phyloP scores from a whole-genome alignment of 306 rosid species.

The Lathyrus oleraceus region DNA sequence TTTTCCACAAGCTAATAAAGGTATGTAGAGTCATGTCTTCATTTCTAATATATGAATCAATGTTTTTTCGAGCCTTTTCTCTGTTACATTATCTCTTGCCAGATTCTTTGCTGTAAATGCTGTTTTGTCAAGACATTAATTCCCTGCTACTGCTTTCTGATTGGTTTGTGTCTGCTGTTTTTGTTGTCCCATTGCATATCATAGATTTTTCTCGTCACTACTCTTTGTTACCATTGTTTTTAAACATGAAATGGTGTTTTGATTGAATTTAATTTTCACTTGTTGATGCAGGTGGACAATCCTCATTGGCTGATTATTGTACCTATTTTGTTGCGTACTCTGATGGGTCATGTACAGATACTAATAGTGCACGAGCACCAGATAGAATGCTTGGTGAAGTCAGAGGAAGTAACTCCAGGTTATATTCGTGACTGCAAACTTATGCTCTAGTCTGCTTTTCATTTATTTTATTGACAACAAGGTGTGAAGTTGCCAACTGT shows the following conservation, averaged over 20 bases:
- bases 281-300: constrained; percentile 86
- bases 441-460: background rate
- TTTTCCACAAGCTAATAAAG: constrained; percentile 90
- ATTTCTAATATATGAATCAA: constrained; percentile 14
- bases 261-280: constrained; percentile 19
- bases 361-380: constrained; percentile 88
- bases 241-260: constrained; percentile 11
- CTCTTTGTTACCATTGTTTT: background rate
- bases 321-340: constrained; percentile 97
- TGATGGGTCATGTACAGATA: constrained; percentile 95
- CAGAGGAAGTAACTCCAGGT: constrained; percentile 94
- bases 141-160: constrained; percentile 28
- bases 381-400: constrained; percentile 99
- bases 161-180: constrained; percentile 22
- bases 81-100: background rate
- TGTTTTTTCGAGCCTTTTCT: constrained; percentile 18
- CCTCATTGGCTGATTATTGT: constrained; percentile 97
- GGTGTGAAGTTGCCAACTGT: constrained; percentile 33
- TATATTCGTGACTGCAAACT: constrained; percentile 35
- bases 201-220: background rate
- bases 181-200: constrained; percentile 12
- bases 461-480: constrained; percentile 10
- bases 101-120: constrained; percentile 4
- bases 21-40: constrained; percentile 41
- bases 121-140: constrained; percentile 21